phyloP scores from a whole-genome alignment of 2,329 filamentous ascomycete genomes.

The Alternaria rosae region DNA sequence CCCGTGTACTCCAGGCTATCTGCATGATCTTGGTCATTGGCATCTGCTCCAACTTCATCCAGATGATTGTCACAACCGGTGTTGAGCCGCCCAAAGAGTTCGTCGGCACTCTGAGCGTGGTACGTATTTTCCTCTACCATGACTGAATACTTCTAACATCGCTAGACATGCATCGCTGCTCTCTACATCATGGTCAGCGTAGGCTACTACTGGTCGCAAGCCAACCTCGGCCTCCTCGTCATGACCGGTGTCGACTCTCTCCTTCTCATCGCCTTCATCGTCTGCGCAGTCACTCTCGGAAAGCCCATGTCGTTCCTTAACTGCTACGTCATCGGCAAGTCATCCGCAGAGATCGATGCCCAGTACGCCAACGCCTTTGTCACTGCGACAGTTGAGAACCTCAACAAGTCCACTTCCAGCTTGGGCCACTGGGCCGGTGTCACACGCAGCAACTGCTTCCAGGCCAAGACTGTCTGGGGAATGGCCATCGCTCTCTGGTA shows the following conservation, averaged over 20 bases:
- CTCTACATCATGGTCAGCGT: constrained; percentile 76
- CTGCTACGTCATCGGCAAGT: constrained; percentile 66
- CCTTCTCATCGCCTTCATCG: constrained; percentile 78
- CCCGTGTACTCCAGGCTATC: constrained; percentile 73
- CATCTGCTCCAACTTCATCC: constrained; percentile 82
- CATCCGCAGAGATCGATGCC: constrained; percentile 54
- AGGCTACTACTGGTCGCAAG: constrained; percentile 81
- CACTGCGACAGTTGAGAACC: constrained; percentile 59
- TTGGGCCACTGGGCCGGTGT: constrained; percentile 66
- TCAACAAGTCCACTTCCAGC: constrained; percentile 59
- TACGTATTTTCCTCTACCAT: constrained; percentile 57
- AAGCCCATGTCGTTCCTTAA: constrained; percentile 80
- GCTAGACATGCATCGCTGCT: constrained; percentile 77
- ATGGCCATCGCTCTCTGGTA: constrained; percentile 78
- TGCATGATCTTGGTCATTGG: constrained; percentile 80
- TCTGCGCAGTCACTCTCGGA: constrained; percentile 79
- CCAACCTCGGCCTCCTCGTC: constrained; percentile 77
- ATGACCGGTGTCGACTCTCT: constrained; percentile 71
- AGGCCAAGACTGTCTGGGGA: constrained; percentile 89
- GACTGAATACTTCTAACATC: constrained; percentile 12
- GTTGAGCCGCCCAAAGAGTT: constrained; percentile 74
- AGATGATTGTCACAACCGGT: constrained; percentile 72
- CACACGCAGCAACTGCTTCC: constrained; percentile 71
- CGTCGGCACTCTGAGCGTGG: constrained; percentile 79
- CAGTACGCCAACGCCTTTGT: constrained; percentile 62